phyloP scores from a whole-genome alignment of 1,284 basidiomycete genomes.

The Marasmius oreades region DNA sequence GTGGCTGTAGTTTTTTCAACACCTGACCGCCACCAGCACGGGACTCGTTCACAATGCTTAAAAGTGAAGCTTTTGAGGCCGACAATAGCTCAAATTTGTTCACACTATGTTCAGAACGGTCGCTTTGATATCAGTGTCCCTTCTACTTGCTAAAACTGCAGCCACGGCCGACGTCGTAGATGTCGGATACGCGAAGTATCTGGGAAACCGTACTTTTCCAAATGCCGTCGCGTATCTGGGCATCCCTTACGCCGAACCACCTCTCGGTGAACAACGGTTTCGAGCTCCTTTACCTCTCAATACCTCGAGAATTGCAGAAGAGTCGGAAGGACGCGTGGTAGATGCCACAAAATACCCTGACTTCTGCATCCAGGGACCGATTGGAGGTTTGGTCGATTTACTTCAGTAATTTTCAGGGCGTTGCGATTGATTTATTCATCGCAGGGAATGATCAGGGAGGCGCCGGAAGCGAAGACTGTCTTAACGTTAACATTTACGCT shows the following conservation, averaged over 20 bases:
- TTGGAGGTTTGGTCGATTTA: conserved; percentile 30
- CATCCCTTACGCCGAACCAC: conserved; percentile 52
- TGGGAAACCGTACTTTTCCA: conserved; percentile 46
- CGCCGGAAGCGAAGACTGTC: conserved; percentile 58
- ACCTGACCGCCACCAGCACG: no score
- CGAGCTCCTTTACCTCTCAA: conserved; percentile 43
- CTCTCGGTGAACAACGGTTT: conserved; percentile 45
- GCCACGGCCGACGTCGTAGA: conserved; percentile 32
- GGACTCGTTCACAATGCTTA: no score
- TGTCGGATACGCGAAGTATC: conserved; percentile 48
- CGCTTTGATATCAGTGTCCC: background rate
- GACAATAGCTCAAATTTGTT: no score
- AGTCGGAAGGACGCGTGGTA: conserved; percentile 33
- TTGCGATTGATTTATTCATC: background rate
- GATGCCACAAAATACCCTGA: conserved; percentile 47
- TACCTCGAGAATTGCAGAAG: conserved; percentile 32
- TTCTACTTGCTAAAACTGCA: conserved; percentile 12
- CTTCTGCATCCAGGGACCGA: conserved; percentile 55
- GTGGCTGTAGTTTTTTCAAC: no score
- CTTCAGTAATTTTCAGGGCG: background rate
- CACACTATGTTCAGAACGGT: no score
- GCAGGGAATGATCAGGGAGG: conserved; percentile 51
- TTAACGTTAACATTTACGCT: conserved; percentile 53
- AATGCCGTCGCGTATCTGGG: conserved; percentile 55
- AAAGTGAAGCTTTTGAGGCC: no score